Evolutionary conservation across 2,329 filamentous ascomycete species (phyloP).

Genomic region (Proliferodiscus dingleyae): DNA sequence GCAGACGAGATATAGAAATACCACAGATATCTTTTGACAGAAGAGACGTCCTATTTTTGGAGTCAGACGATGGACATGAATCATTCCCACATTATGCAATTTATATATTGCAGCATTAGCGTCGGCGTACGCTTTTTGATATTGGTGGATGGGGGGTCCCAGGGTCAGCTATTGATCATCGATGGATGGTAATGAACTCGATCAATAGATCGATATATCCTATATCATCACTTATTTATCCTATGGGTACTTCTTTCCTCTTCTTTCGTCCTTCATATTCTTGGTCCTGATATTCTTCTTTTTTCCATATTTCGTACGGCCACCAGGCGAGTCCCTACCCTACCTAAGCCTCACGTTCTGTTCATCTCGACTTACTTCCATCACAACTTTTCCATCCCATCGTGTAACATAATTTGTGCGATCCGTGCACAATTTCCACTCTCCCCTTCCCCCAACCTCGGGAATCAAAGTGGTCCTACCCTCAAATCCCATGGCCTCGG

Average conservation of each 20-base stretch:
- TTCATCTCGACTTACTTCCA: too few relatives aligned
- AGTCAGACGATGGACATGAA: too few relatives aligned
- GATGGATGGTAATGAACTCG: not conserved
- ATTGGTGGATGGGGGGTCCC: not conserved
- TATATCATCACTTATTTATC: not conserved
- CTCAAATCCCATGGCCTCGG: too few relatives aligned
- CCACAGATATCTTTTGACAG: not conserved
- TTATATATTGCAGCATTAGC: conserved; percentile 1
- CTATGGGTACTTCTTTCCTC: not conserved
- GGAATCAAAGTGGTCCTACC: too few relatives aligned
- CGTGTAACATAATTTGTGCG: too few relatives aligned
- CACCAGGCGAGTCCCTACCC: too few relatives aligned
- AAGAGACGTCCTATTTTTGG: not conserved
- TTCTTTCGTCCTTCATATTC: not conserved
- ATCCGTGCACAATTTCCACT: too few relatives aligned
- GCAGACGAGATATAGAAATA: not conserved
- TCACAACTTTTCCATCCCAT: too few relatives aligned
- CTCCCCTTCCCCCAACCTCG: too few relatives aligned
- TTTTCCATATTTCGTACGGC: too few relatives aligned
- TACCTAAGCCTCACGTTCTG: too few relatives aligned
- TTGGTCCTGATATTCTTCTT: not conserved
- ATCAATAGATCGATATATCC: not conserved
- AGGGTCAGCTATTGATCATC: not conserved
- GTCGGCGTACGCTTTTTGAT: conserved; percentile 3
- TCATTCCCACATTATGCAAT: not conserved